A percentile compares a stretch with the other conserved stretches of the same genome.
Evolutionary conservation across 2,329 filamentous ascomycete genomes (phyloP).

Genomic region (Arthrinium phaeospermum): DNA sequence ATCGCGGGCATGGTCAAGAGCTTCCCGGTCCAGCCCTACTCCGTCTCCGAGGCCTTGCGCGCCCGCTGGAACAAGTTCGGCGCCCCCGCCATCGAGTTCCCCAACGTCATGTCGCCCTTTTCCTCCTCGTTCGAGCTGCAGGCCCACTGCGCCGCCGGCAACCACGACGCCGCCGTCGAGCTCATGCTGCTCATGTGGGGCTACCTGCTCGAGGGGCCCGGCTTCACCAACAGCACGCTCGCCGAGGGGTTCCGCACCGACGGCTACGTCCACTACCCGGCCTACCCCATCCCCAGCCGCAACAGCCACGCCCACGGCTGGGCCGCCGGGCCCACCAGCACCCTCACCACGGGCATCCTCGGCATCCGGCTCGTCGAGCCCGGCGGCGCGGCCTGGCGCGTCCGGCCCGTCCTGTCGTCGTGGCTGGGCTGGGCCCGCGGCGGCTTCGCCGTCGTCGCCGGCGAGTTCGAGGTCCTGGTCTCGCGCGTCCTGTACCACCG

Average conservation of each 20-base stretch:
- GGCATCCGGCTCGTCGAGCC: conserved; percentile 37
- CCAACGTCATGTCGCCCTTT: conserved; percentile 30
- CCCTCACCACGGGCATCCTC: conserved; percentile 36
- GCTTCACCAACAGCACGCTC: conserved; percentile 49
- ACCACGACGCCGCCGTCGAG: conserved; percentile 46
- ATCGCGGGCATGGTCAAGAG: conserved; percentile 22
- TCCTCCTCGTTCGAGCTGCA: conserved; percentile 28
- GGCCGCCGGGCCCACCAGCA: conserved; percentile 41
- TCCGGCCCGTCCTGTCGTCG: conserved; percentile 37
- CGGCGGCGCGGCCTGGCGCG: conserved; percentile 34
- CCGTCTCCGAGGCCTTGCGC: conserved; percentile 44
- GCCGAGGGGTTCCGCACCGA: conserved; percentile 48
- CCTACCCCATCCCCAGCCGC: conserved; percentile 37
- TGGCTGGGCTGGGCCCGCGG: conserved; percentile 43
- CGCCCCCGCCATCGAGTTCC: conserved; percentile 43
- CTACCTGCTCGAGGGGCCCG: conserved; percentile 44
- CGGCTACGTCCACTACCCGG: conserved; percentile 42
- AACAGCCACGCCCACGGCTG: conserved; percentile 46
- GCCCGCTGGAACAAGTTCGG: conserved; percentile 50
- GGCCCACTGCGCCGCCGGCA: conserved; percentile 44
- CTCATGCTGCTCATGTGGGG: conserved; percentile 47
- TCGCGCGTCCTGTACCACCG: not conserved
- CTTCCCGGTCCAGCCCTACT: conserved; percentile 26
- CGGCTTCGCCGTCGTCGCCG: conserved; percentile 40
- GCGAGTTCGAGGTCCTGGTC: not conserved